Percentiles rank a stretch among this genome's conserved stretches.
phyloP scores from a whole-genome alignment of 371 early-diverging fungal genomes.

The Paramicrosporidium saccamoebae region DNA sequence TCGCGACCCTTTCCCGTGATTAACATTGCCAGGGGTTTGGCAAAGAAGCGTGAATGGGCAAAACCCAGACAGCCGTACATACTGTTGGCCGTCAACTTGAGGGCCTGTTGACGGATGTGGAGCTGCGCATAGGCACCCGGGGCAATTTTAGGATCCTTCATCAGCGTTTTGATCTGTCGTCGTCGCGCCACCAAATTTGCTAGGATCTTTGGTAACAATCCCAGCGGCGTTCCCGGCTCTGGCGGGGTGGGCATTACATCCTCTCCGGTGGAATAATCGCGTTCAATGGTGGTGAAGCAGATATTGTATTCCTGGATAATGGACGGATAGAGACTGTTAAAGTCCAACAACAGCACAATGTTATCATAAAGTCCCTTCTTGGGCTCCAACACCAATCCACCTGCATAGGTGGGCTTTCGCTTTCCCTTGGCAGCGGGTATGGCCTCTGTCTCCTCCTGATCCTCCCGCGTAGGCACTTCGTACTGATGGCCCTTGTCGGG shows the following conservation, averaged over 20 bases:
- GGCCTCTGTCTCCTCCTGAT: conserved; percentile 1
- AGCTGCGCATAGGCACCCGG: conserved; percentile 22
- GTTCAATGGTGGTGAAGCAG: conserved; percentile 88
- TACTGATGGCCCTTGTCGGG: conserved; percentile 28
- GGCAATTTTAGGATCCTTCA: conserved; percentile 29
- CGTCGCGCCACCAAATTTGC: conserved; percentile 68
- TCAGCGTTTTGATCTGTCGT: conserved; percentile 52
- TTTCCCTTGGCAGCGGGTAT: conserved; percentile 6
- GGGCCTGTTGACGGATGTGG: conserved; percentile 82
- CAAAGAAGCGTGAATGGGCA: conserved; percentile 79
- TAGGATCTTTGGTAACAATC: conserved; percentile 68
- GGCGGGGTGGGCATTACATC: conserved; percentile 47
- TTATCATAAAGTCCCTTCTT: conserved; percentile 89
- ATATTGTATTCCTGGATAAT: conserved; percentile 99
- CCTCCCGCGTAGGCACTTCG: conserved; percentile 1
- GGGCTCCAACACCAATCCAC: conserved; percentile 96
- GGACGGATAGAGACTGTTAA: conserved; percentile 98
- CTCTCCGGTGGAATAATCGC: conserved; percentile 8
- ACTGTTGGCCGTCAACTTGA: conserved; percentile 95
- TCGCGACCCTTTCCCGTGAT: conserved; percentile 93
- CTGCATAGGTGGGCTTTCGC: conserved; percentile 73
- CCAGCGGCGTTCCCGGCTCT: conserved; percentile 16
- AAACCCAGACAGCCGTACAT: conserved; percentile 99
- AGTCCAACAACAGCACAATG: conserved; percentile 84
- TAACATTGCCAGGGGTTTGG: conserved; percentile 86